A percentile compares a stretch with the other conserved stretches of the same genome.
phyloP scores from a whole-genome alignment of 345 rosid genomes.

The Lumnitzera littorea region DNA sequence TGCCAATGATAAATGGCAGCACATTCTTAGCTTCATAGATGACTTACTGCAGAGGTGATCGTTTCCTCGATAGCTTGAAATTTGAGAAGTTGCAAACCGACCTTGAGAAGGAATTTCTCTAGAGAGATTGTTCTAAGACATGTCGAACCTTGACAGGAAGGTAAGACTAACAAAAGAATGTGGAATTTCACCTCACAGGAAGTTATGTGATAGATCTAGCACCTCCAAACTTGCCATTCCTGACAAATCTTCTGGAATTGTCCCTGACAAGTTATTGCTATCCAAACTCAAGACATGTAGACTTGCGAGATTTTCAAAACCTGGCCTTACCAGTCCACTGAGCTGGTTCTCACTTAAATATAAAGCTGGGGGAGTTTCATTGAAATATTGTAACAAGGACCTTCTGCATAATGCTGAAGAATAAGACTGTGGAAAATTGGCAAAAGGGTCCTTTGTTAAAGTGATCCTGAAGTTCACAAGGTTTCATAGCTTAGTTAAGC shows the following conservation, averaged over 20 bases:
- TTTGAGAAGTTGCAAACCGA: constrained; percentile 3
- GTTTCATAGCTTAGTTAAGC: neutral
- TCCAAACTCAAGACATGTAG: constrained; percentile 4
- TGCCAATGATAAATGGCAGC: too few relatives aligned
- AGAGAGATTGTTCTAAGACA: constrained; percentile 4
- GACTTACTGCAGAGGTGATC: constrained; percentile 6
- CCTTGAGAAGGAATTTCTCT: constrained; percentile 6
- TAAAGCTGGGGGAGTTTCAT: neutral
- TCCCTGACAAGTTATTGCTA: constrained; percentile 9
- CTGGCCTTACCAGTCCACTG: constrained; percentile 8
- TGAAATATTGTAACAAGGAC: neutral
- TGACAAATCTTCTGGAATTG: constrained; percentile 1
- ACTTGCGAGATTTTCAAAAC: constrained; percentile 5
- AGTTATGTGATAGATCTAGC: constrained; percentile 7
- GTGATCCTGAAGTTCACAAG: neutral
- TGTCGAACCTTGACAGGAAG: neutral
- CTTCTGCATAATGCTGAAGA: neutral
- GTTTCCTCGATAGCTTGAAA: constrained; percentile 4
- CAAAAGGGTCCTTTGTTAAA: constrained; percentile 1
- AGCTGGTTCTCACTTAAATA: constrained; percentile 9
- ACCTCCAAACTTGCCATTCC: constrained; percentile 6
- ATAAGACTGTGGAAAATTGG: neutral
- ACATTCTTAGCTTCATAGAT: too few relatives aligned
- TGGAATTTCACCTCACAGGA: constrained; percentile 6
- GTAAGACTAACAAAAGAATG: constrained; percentile 1